Evolutionary conservation across 805 yeast species (phyloP).

Genomic region (Ogataea ramenticola): DNA sequence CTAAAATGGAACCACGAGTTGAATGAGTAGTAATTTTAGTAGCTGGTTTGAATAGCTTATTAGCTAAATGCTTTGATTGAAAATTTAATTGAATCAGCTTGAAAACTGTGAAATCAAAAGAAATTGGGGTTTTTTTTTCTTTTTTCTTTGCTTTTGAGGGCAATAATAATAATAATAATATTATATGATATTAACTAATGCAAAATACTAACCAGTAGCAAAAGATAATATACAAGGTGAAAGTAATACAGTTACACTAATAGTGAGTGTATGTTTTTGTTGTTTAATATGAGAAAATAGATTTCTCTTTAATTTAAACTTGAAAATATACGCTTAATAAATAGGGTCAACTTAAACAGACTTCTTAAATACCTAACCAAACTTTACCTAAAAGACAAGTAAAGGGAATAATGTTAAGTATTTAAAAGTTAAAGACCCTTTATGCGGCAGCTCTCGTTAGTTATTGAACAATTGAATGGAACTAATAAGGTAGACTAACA

Average conservation of each 20-base stretch:
- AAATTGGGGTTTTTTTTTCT: neutral
- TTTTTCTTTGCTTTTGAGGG: neutral
- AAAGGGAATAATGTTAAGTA: constrained; percentile 1
- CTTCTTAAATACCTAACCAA: neutral
- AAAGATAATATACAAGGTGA: neutral
- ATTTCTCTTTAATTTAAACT: neutral
- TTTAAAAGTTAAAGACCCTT: constrained; percentile 12
- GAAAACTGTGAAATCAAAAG: neutral
- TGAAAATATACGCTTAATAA: neutral
- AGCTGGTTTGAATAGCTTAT: neutral
- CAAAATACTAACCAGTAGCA: neutral
- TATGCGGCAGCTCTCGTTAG: constrained; percentile 50
- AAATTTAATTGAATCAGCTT: neutral
- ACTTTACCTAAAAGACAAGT: neutral
- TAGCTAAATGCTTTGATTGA: neutral
- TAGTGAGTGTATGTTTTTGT: no score
- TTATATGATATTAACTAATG: neutral
- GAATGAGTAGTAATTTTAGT: no score
- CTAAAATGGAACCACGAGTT: neutral
- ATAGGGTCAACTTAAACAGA: neutral
- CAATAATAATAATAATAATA: neutral
- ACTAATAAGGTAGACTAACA: constrained; percentile 3
- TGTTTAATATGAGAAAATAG: no score
- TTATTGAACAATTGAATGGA: neutral
- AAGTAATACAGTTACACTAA: no score